phyloP scores from a whole-genome alignment of 1,139 yeast genomes.

The Arxiozyma bovina region DNA sequence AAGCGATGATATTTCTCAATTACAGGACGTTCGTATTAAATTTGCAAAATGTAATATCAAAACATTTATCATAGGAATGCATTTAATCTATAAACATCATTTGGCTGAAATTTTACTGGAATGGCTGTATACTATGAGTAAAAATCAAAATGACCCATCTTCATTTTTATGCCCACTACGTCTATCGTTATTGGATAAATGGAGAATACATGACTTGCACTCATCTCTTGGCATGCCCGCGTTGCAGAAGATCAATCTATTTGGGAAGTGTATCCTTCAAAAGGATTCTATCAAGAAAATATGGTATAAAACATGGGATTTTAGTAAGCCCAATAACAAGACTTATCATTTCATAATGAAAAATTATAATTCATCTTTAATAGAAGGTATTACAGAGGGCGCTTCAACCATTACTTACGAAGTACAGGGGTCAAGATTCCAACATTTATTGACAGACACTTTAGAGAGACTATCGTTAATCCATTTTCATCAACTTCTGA shows the following conservation, averaged over 20 bases:
- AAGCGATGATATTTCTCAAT: conserved; percentile 15
- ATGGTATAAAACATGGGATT: conserved; percentile 26
- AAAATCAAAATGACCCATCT: neutral
- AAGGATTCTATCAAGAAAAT: conserved; percentile 16
- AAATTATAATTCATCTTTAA: conserved; percentile 39
- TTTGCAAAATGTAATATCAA: conserved; percentile 20
- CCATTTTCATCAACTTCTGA: conserved; percentile 53
- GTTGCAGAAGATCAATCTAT: conserved; percentile 16
- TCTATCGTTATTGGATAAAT: conserved; percentile 19
- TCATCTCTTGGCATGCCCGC: neutral
- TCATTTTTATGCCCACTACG: conserved; percentile 13
- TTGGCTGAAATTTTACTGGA: conserved; percentile 21
- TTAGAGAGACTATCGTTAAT: conserved; percentile 58
- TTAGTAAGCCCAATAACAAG: conserved; percentile 19
- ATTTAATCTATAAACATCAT: conserved; percentile 20
- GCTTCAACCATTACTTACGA: conserved; percentile 29
- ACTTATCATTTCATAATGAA: conserved; percentile 37
- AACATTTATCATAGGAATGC: conserved; percentile 16
- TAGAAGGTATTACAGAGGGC: conserved; percentile 26
- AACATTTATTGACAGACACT: conserved; percentile 45
- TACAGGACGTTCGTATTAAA: conserved; percentile 14
- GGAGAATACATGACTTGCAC: conserved; percentile 8
- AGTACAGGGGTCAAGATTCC: conserved; percentile 65
- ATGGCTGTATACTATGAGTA: conserved; percentile 16
- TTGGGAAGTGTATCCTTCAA: conserved; percentile 22